Percentiles rank a stretch among this genome's conserved stretches.
Evolutionary conservation across 1,139 yeast genomes (phyloP).

Genomic region (Candida sanyaensis): DNA sequence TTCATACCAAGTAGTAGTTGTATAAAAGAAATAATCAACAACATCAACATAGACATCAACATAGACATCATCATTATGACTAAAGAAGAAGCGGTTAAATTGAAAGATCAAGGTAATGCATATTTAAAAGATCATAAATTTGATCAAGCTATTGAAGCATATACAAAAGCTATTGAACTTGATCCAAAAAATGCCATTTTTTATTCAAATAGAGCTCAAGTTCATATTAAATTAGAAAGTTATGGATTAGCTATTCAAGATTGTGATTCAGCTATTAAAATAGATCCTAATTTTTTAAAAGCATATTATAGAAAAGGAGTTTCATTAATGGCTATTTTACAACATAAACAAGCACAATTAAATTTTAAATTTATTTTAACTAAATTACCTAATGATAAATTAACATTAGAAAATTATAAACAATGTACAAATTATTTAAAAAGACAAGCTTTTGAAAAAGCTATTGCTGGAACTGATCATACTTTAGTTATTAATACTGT

Average conservation of each 20-base stretch:
- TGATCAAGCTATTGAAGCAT: conserved; percentile 66
- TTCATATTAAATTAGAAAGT: conserved; percentile 79
- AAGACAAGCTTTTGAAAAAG: conserved; percentile 79
- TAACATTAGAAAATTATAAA: conserved; percentile 62
- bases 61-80: conserved; percentile 5
- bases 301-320: conserved; percentile 85
- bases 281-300: conserved; percentile 71
- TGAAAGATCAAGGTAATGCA: conserved; percentile 76
- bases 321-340: conserved; percentile 73
- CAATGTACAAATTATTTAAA: conserved; percentile 71
- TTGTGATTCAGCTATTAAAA: conserved; percentile 67
- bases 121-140: conserved; percentile 63
- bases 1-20: no score
- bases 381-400: conserved; percentile 67
- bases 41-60: neutral
- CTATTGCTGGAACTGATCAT: conserved; percentile 71
- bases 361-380: conserved; percentile 69
- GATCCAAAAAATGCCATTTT: conserved; percentile 71
- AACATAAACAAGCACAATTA: conserved; percentile 71
- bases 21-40: no score
- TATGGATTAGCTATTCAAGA: conserved; percentile 84
- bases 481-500: conserved; percentile 37
- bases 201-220: conserved; percentile 89
- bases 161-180: conserved; percentile 75
- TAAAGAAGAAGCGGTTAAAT: conserved; percentile 46